Evolutionary conservation across 225 moss, liverwort and hornwort species (phyloP).

Genomic region (Sphagnum tenellum): DNA sequence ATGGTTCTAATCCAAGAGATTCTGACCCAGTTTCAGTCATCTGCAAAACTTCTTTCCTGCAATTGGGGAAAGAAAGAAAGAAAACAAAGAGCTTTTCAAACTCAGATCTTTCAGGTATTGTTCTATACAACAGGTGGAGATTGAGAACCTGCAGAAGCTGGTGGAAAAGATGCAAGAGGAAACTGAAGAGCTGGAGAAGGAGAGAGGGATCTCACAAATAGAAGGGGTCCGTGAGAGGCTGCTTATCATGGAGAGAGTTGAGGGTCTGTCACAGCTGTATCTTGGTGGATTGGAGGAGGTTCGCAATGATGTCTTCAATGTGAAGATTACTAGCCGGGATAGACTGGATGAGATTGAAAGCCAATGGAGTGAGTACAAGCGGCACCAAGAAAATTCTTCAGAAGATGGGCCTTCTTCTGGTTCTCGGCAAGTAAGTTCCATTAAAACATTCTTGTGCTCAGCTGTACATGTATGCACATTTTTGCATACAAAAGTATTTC

Average conservation of each 20-base stretch:
- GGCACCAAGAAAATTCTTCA: slow-evolving; percentile 31
- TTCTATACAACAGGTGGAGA: slow-evolving; percentile 16
- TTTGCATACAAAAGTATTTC: no score
- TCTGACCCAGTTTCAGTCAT: no score
- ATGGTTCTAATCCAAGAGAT: no score
- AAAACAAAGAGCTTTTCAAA: no score
- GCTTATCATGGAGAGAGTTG: slow-evolving; percentile 83
- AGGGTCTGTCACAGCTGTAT: slow-evolving; percentile 78
- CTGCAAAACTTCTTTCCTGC: no score
- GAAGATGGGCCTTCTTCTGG: slow-evolving; percentile 8
- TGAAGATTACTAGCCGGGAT: slow-evolving; percentile 57
- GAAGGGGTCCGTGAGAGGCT: slow-evolving; percentile 64
- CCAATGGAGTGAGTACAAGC: slow-evolving; percentile 42
- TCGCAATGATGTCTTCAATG: slow-evolving; percentile 68
- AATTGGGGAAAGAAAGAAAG: no score
- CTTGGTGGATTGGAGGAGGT: slow-evolving; percentile 85
- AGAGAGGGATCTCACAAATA: slow-evolving; percentile 30
- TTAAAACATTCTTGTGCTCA: no score
- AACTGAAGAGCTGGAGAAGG: slow-evolving; percentile 41
- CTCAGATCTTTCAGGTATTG: no score
- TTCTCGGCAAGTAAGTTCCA: slow-evolving; percentile 13
- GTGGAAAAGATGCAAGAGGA: slow-evolving; percentile 53
- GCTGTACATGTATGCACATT: no score
- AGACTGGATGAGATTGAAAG: slow-evolving; percentile 66
- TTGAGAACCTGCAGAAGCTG: slow-evolving; percentile 43